phyloP scores from a whole-genome alignment of 805 yeast species.

The Kodamaea restingae region DNA sequence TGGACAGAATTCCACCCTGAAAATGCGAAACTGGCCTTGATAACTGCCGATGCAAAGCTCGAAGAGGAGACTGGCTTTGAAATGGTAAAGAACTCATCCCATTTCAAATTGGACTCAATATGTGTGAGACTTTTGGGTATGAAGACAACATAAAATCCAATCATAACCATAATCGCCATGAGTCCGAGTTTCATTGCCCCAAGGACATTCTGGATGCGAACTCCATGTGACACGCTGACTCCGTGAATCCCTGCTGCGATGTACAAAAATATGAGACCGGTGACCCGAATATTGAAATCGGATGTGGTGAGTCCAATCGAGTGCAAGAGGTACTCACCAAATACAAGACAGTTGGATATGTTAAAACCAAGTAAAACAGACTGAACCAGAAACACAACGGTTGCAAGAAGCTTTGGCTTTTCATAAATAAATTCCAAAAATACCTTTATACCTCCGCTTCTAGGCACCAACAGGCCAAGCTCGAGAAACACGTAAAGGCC shows the following conservation, averaged over 20 bases:
- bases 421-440: slow-evolving; percentile 65
- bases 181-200: slow-evolving; percentile 59
- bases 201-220: slow-evolving; percentile 55
- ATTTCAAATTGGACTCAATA: slow-evolving; percentile 40
- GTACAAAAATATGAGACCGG: slow-evolving; percentile 28
- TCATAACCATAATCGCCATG: slow-evolving; percentile 48
- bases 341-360: slow-evolving; percentile 52
- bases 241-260: slow-evolving; percentile 47
- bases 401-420: slow-evolving; percentile 53
- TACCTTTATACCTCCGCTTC: slow-evolving; percentile 74
- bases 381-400: slow-evolving; percentile 47
- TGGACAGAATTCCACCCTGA: slow-evolving; percentile 65
- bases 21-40: slow-evolving; percentile 56
- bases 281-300: slow-evolving; percentile 30
- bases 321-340: slow-evolving; percentile 56
- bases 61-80: slow-evolving; percentile 37
- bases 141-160: slow-evolving; percentile 55
- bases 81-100: slow-evolving; percentile 27
- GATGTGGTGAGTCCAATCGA: slow-evolving; percentile 42
- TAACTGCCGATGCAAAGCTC: slow-evolving; percentile 50
- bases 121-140: slow-evolving; percentile 44
- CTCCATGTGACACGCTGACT: slow-evolving; percentile 54
- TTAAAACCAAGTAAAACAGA: slow-evolving; percentile 54
- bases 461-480: slow-evolving; percentile 64
- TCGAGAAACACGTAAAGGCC: slow-evolving; percentile 67